Base-by-base conservation (phyloP, 495 filamentous ascomycete genomes). In the Penicillium silybi region DNA sequence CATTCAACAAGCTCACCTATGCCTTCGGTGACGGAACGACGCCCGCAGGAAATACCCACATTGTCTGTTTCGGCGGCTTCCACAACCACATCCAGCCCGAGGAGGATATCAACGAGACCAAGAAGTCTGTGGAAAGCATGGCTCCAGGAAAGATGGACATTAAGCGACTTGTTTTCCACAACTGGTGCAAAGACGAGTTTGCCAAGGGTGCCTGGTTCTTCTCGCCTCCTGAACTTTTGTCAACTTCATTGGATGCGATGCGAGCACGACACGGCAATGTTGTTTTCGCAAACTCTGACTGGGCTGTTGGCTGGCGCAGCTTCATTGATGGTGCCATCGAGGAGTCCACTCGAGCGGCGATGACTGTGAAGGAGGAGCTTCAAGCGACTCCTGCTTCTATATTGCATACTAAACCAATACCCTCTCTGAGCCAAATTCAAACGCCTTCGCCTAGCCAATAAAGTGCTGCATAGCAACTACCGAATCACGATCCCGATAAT, bases 271-370 rank as follows among this genome's bases (percentile, higher is more conserved):
- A 68, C 23, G 64, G 65, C 3, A 62, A 64, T 32, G 39, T 66
- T 16, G 11, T 59, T 2, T 64, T 70, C 52, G 64, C 64, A 3
- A 67, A 56, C 32, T 56, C 60, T 3, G 67, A 70, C 45, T 70
- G 67, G 67, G 62, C 64, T 8, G 37, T 58, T 37, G 66, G 64
- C 0, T 70, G 66, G 66, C 57, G 60, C 13, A 55, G 64, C 20
- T 70, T 66, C 23, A 66, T 67, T 48, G 66, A 70, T 44, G 66
- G 66, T 20, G 66, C 66, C 17, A 64, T 70, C 48, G 66, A 70
- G 37, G 59, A 64, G 37, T 64, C 64, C 2, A 58, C 61, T 1
- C 48, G 60, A 11, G 60, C 56, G 6, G 60, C 60, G 5, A 54
- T 52, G 42, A 50, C 47, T 4, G 37, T 59, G 6, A 57, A 42